A percentile compares a stretch with the other conserved stretches of the same genome.
Conservation (phyloP, 2,329 filamentous ascomycete species). For the Sclerotinia borealis region DNA sequence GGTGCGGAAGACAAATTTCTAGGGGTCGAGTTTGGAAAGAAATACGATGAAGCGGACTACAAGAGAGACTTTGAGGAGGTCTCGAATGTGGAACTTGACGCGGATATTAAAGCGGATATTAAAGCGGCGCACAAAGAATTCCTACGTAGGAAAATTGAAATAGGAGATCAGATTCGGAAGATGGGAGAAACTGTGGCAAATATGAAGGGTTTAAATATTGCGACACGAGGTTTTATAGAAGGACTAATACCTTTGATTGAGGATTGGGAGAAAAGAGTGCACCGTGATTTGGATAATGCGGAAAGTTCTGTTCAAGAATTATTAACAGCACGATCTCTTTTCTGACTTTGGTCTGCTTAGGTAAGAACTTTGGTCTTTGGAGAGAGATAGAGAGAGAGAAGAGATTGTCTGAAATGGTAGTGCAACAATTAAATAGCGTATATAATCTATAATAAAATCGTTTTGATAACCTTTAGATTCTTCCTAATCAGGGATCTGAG, state of each 20-base stretch:
- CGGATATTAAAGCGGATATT: not conserved
- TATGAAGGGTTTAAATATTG: not conserved
- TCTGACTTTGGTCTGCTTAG: not conserved
- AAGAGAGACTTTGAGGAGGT: not conserved
- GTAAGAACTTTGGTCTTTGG: not conserved
- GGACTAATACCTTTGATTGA: not conserved
- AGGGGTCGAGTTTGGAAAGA: not conserved
- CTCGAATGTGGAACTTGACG: no score
- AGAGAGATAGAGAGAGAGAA: not conserved
- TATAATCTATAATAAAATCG: not conserved
- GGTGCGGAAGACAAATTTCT: not conserved
- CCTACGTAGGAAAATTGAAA: not conserved
- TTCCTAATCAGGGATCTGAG: not conserved
- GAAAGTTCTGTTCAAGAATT: not conserved
- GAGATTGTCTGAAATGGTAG: not conserved
- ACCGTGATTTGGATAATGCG: not conserved
- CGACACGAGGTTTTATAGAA: not conserved
- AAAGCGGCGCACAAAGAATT: not conserved
- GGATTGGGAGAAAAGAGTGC: not conserved
- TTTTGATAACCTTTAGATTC: not conserved
- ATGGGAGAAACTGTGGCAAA: not conserved
- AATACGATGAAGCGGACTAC: not conserved
- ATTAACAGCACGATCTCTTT: not conserved
- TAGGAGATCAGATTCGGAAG: not conserved
- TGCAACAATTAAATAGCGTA: not conserved